These are phyloP conservation scores for Phaffia australis DNA, from an alignment of 768 basidiomycete species.

Conservation along the genomic window DNA sequence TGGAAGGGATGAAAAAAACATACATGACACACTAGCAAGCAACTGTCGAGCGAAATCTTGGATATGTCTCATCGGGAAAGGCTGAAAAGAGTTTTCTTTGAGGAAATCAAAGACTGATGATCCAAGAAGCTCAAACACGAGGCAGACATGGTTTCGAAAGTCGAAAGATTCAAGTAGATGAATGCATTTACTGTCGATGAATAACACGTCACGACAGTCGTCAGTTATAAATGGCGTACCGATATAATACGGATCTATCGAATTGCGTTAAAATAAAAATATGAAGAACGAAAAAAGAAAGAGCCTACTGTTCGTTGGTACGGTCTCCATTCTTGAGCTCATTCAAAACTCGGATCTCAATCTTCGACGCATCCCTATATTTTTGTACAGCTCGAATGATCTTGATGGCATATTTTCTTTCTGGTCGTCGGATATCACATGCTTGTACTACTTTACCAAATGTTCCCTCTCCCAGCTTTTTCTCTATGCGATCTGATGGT, in stretches of 20 bases:
- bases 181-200: slow-evolving; percentile 74
- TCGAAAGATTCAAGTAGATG: slow-evolving; percentile 91
- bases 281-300: neutral
- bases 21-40: slow-evolving; percentile 85
- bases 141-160: slow-evolving; percentile 91
- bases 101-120: slow-evolving; percentile 99
- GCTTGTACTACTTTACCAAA: slow-evolving; percentile 99
- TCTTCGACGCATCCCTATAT: slow-evolving; percentile 96
- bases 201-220: neutral
- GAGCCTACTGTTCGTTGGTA: slow-evolving; percentile 68
- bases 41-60: slow-evolving; percentile 89
- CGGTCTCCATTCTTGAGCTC: slow-evolving; percentile 83
- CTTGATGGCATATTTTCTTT: slow-evolving; percentile 84
- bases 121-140: slow-evolving; percentile 88
- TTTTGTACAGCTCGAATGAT: slow-evolving; percentile 97
- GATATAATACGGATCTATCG: neutral
- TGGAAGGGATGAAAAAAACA: slow-evolving; percentile 37
- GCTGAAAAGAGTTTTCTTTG: slow-evolving; percentile 92
- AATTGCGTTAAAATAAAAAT: neutral
- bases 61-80: slow-evolving; percentile 92
- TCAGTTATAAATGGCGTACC: neutral
- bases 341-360: slow-evolving; percentile 89
- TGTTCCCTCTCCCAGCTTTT: slow-evolving; percentile 87
- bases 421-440: slow-evolving; percentile 58
- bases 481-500: slow-evolving; percentile 72